A percentile compares a stretch with the other conserved stretches of the same genome.
Evolutionary conservation across 2,329 filamentous ascomycete species (phyloP).

Genomic region (Scedosporium boydii): DNA sequence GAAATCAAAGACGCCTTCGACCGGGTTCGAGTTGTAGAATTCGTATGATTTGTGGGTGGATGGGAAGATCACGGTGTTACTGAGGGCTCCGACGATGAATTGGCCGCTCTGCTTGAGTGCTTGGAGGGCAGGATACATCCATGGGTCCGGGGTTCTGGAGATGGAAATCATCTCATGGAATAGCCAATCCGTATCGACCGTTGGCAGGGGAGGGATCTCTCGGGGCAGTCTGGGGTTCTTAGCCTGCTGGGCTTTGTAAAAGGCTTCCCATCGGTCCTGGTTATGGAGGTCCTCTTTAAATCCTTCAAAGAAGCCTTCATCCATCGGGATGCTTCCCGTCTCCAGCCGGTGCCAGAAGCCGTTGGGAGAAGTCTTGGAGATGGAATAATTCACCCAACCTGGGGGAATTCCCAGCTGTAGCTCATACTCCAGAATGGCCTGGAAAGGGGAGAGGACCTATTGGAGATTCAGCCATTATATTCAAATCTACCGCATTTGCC

Average conservation of each 20-base stretch:
- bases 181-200: constrained; percentile 66
- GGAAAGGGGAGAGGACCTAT: constrained; percentile 83
- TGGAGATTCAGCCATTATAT: not conserved
- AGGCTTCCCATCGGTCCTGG: constrained; percentile 59
- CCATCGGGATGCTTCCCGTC: constrained; percentile 68
- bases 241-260: constrained; percentile 35
- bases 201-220: constrained; percentile 53
- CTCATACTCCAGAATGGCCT: constrained; percentile 89
- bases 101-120: constrained; percentile 53
- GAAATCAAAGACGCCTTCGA: constrained; percentile 68
- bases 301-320: constrained; percentile 62
- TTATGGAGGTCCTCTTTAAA: constrained; percentile 69
- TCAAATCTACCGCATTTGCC: too few relatives aligned
- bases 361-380: constrained; percentile 65
- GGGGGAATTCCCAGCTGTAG: constrained; percentile 63
- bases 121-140: constrained; percentile 76
- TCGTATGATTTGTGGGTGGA: constrained; percentile 46
- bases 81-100: constrained; percentile 72
- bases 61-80: constrained; percentile 85
- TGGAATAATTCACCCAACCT: constrained; percentile 87
- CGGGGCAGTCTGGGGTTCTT: constrained; percentile 29
- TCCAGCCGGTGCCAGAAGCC: constrained; percentile 88
- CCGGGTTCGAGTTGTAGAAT: constrained; percentile 41
- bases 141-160: constrained; percentile 64
- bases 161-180: constrained; percentile 88